Percentiles rank a stretch among this genome's conserved stretches.
These are phyloP conservation scores for Marasmius sp. DNA, from an alignment of 1,284 basidiomycete species.

Conservation along the genomic window DNA sequence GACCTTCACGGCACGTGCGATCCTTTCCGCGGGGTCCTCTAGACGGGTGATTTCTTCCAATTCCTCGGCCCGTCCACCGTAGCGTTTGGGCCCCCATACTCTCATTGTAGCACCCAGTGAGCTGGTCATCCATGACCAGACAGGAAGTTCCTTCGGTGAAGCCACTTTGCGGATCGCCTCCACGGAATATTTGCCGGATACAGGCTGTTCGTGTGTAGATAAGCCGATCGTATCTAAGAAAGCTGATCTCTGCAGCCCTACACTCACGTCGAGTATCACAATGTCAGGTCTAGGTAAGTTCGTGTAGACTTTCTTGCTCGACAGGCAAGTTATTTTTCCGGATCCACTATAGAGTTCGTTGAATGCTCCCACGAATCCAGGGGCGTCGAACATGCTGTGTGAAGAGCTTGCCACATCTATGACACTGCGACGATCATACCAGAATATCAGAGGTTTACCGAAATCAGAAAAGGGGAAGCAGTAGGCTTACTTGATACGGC, in stretches of 20 bases:
- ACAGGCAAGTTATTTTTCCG: no score
- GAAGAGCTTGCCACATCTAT: background rate
- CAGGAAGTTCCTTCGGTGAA: background rate
- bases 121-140: conserved; percentile 4
- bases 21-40: background rate
- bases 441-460: background rate
- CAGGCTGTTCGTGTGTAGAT: background rate
- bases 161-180: background rate
- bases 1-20: background rate
- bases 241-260: background rate
- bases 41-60: background rate
- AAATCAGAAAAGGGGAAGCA: background rate
- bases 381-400: no score
- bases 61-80: background rate
- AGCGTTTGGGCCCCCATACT: background rate
- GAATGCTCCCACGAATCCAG: no score
- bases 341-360: no score
- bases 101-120: background rate
- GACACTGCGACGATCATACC: background rate
- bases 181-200: background rate
- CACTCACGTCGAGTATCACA: no score
- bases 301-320: no score
- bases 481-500: background rate
- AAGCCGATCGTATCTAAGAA: background rate
- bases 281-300: no score